phyloP scores from a whole-genome alignment of 2,329 filamentous ascomycete species.

The Trichoderma koningii region DNA sequence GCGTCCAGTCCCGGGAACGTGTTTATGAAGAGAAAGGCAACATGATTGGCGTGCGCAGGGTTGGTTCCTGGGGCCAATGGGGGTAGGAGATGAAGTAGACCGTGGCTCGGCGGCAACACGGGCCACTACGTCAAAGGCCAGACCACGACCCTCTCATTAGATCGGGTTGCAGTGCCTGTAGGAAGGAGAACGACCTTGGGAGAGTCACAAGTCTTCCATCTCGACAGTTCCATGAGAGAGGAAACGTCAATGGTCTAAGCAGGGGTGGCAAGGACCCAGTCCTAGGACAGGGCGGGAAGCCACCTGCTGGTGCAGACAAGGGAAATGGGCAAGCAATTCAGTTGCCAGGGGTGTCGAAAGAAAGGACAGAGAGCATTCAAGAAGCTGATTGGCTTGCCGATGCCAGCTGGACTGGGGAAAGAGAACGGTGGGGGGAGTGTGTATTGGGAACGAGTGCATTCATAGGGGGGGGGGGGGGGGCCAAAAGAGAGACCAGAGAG shows the following conservation, averaged over 20 bases:
- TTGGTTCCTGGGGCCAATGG: conserved; percentile 39
- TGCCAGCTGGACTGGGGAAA: conserved; percentile 27
- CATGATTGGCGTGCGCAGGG: conserved; percentile 42
- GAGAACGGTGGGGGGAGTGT: conserved; percentile 30
- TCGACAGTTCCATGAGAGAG: conserved; percentile 30
- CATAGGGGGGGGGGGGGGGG: not conserved
- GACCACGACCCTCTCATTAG: conserved; percentile 32
- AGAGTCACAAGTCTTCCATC: conserved; percentile 24
- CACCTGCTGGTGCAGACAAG: conserved; percentile 31
- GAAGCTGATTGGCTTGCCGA: conserved; percentile 28
- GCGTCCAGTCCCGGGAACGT: conserved; percentile 31
- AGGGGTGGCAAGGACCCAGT: conserved; percentile 32
- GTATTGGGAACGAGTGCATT: conserved; percentile 29
- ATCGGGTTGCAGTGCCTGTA: conserved; percentile 28
- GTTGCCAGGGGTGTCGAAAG: conserved; percentile 30
- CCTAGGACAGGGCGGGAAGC: conserved; percentile 36
- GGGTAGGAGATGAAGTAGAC: conserved; percentile 40
- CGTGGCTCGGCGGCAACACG: conserved; percentile 36
- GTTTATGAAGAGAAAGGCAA: conserved; percentile 36
- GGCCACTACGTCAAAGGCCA: conserved; percentile 36
- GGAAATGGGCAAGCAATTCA: conserved; percentile 20
- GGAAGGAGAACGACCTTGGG: conserved; percentile 19
- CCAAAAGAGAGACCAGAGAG: not conserved
- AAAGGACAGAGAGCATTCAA: conserved; percentile 32
- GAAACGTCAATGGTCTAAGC: conserved; percentile 35